These are phyloP conservation scores for Ophiostoma tasmaniense DNA, from an alignment of 2,329 filamentous ascomycete genomes.

Conservation along the genomic window DNA sequence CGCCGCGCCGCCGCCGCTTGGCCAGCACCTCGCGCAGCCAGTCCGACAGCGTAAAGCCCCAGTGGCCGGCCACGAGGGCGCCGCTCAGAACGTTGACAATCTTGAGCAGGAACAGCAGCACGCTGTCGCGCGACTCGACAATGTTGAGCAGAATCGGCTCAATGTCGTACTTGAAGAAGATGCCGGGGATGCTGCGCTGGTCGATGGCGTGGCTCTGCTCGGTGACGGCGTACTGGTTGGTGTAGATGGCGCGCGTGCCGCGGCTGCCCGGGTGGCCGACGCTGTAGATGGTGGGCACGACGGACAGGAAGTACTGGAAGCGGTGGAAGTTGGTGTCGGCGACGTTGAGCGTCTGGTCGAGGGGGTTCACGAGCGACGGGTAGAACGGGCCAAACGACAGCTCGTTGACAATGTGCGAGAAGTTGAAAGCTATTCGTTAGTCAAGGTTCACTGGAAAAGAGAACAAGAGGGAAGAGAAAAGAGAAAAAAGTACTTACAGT, in stretches of 20 bases:
- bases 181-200: slow-evolving; percentile 68
- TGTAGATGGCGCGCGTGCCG: slow-evolving; percentile 59
- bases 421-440: slow-evolving; percentile 66
- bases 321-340: slow-evolving; percentile 80
- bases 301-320: slow-evolving; percentile 94
- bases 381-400: slow-evolving; percentile 97
- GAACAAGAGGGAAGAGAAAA: too few relatives aligned
- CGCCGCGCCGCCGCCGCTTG: slow-evolving; percentile 36
- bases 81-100: slow-evolving; percentile 86
- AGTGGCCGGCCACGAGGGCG: slow-evolving; percentile 86
- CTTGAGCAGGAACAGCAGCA: slow-evolving; percentile 68
- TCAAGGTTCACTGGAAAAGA: background rate
- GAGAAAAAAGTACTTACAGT: background rate
- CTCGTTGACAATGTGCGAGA: slow-evolving; percentile 92
- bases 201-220: slow-evolving; percentile 67
- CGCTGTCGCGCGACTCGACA: slow-evolving; percentile 67
- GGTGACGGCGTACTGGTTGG: slow-evolving; percentile 97
- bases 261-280: slow-evolving; percentile 37
- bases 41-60: slow-evolving; percentile 78
- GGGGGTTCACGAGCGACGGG: slow-evolving; percentile 83
- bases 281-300: slow-evolving; percentile 91
- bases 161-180: slow-evolving; percentile 99
- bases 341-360: slow-evolving; percentile 78
- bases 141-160: slow-evolving; percentile 87
- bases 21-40: slow-evolving; percentile 57